Evolutionary conservation across 768 basidiomycete genomes (phyloP), one percentile per base, ranked within the genome.

Genomic region (Antrodiella citrinella): DNA sequence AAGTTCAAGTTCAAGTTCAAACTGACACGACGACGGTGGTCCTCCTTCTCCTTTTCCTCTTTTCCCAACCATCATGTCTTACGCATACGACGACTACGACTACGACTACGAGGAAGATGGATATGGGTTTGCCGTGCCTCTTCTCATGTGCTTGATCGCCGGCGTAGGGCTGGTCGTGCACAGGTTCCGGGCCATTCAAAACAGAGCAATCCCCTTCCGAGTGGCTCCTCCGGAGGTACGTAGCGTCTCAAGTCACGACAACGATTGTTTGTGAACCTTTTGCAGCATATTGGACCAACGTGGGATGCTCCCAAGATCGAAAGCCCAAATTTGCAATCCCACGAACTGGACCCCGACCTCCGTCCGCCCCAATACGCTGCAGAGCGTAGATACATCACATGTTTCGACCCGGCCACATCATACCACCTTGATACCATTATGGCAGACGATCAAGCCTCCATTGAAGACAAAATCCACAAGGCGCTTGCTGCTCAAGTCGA

Each of bases 351-450:
- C 54, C 64, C 70, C 1, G 73, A 74, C 9, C 70, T 92, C 25
- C 67, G 76, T 30, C 81, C 84, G 2, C 61, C 72, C 1, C 60
- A 74, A 41, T 62, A 66, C 11, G 62, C 75, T 24, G 63, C 69
- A 1, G 73, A 72, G 38, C 71, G 78, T 43, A 73, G 80, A 39
- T 91, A 86, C 61, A 86, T 97, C 52, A 98, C 95, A 2, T 84
- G 85, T 62, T 98, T 81, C 58, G 95, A 97, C 65, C 95, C 95
- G 12, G 82, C 92, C 3, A 94, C 89, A 12, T 84, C 82, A 19
- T 73, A 86, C 38, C 91, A 94, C 59, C 73, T 96, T 45, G 78
- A 71, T 38, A 94, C 92, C 0, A 65, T 82, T 48, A 69, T 90
- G 4, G 86, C 93, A 1, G 90, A 93, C 60, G 77, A 80, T 53